Conservation (phyloP, 2,329 filamentous ascomycete species). For the Spiromastix sp. region DNA sequence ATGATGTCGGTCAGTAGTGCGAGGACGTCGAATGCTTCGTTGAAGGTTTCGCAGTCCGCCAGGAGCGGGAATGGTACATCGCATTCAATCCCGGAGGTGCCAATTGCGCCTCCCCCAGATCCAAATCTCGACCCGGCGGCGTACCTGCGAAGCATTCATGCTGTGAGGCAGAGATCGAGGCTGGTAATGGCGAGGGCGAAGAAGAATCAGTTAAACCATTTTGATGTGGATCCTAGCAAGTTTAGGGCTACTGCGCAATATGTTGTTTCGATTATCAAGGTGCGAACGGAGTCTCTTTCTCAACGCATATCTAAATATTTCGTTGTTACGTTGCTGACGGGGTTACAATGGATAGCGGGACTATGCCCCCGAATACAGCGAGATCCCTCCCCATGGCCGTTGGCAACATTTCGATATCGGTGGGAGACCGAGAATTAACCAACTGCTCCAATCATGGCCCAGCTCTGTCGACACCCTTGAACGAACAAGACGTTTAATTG, state of each 20-base stretch:
- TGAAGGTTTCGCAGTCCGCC: conserved; percentile 39
- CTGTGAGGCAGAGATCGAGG: conserved; percentile 69
- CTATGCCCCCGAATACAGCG: conserved; percentile 55
- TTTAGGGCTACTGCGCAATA: conserved; percentile 76
- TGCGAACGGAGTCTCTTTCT: conserved; percentile 25
- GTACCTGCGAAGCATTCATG: conserved; percentile 80
- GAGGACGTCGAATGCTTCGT: conserved; percentile 35
- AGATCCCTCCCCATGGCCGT: conserved; percentile 69
- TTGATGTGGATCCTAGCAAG: conserved; percentile 77
- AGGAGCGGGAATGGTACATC: conserved; percentile 37
- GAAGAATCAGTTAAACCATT: conserved; percentile 69
- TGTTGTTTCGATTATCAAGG: conserved; percentile 91
- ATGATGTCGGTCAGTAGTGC: conserved; percentile 32
- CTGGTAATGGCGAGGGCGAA: conserved; percentile 68
- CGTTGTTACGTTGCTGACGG: conserved; percentile 5
- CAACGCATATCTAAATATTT: background rate
- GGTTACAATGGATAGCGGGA: conserved; percentile 41
- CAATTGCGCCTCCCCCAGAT: conserved; percentile 76
- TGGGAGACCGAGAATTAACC: conserved; percentile 38
- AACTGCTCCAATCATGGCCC: conserved; percentile 38
- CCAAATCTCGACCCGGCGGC: conserved; percentile 78
- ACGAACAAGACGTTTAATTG: conserved; percentile 44
- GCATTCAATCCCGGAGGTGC: conserved; percentile 57
- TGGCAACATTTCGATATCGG: conserved; percentile 57
- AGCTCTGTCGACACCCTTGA: conserved; percentile 35